Evolutionary conservation across 2,329 filamentous ascomycete species (phyloP).

Genomic region (Xylaria sp.): DNA sequence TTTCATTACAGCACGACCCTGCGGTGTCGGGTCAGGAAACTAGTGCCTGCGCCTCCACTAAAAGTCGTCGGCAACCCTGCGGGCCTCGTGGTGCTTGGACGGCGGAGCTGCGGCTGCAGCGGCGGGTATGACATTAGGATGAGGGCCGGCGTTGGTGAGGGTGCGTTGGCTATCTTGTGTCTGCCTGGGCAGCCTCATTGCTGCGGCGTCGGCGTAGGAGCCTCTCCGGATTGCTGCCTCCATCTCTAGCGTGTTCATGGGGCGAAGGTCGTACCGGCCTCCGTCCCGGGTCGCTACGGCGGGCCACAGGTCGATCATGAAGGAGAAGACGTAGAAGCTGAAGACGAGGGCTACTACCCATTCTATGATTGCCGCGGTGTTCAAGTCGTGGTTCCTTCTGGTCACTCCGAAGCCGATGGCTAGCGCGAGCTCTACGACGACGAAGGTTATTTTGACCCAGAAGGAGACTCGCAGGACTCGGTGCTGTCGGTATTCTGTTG

Average conservation of each 20-base stretch:
- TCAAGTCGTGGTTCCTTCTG: constrained; percentile 55
- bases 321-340: constrained; percentile 85
- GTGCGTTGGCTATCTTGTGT: constrained; percentile 40
- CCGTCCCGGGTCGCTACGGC: constrained; percentile 62
- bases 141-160: constrained; percentile 30
- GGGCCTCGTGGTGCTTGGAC: constrained; percentile 21
- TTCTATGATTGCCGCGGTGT: constrained; percentile 79
- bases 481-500: constrained; percentile 72
- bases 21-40: neutral
- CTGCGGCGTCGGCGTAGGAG: constrained; percentile 17
- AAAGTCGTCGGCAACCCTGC: constrained; percentile 32
- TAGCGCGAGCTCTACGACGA: constrained; percentile 77
- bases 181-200: constrained; percentile 22
- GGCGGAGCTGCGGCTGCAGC: constrained; percentile 13
- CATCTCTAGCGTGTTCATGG: constrained; percentile 36
- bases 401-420: constrained; percentile 73
- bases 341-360: constrained; percentile 82
- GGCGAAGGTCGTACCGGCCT: constrained; percentile 29
- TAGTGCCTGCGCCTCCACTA: constrained; percentile 15
- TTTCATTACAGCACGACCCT: constrained; percentile 6
- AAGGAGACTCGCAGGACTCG: constrained; percentile 78
- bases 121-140: constrained; percentile 13
- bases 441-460: constrained; percentile 85
- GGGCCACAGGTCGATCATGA: constrained; percentile 85
- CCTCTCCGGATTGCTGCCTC: constrained; percentile 35